These are phyloP conservation scores for Chalciporus piperatus DNA, from an alignment of 768 basidiomycete species.

Conservation along the genomic window DNA sequence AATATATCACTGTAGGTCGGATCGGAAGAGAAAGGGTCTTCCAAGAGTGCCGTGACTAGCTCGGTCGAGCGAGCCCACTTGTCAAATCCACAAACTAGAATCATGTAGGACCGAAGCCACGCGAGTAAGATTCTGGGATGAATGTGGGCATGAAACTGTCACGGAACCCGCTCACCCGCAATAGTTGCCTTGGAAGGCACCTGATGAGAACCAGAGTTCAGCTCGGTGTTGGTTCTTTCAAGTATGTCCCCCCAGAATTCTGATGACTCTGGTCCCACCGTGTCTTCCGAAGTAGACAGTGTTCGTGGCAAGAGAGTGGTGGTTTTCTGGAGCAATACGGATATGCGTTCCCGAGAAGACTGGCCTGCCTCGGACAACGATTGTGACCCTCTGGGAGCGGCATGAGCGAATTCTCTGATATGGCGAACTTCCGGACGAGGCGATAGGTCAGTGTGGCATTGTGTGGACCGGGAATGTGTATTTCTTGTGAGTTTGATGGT, in stretches of 20 bases:
- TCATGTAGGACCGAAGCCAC: not conserved
- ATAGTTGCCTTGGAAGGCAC: conserved; percentile 41
- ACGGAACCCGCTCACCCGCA: conserved; percentile 40
- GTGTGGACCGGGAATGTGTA: not conserved
- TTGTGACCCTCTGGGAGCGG: not conserved
- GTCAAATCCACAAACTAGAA: conserved; percentile 57
- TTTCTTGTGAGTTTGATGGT: not conserved
- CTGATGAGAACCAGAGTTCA: conserved; percentile 33
- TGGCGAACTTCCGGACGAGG: not conserved
- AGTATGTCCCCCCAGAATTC: conserved; percentile 47
- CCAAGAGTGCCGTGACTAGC: conserved; percentile 66
- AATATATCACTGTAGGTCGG: conserved; percentile 40
- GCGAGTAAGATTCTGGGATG: not conserved
- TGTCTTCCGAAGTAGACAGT: conserved; percentile 27
- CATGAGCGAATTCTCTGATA: not conserved
- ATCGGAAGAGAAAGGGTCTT: conserved; percentile 66
- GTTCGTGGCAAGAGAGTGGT: conserved; percentile 44
- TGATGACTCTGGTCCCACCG: conserved; percentile 29
- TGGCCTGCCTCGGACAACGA: not conserved
- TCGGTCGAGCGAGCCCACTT: conserved; percentile 52
- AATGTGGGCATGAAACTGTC: not conserved
- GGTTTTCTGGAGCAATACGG: conserved; percentile 51
- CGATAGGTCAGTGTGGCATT: not conserved
- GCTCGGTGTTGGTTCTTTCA: conserved; percentile 32
- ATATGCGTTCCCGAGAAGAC: conserved; percentile 27